Evolutionary conservation across 768 basidiomycete species (phyloP).

Genomic region (Fomitopsis serialis): DNA sequence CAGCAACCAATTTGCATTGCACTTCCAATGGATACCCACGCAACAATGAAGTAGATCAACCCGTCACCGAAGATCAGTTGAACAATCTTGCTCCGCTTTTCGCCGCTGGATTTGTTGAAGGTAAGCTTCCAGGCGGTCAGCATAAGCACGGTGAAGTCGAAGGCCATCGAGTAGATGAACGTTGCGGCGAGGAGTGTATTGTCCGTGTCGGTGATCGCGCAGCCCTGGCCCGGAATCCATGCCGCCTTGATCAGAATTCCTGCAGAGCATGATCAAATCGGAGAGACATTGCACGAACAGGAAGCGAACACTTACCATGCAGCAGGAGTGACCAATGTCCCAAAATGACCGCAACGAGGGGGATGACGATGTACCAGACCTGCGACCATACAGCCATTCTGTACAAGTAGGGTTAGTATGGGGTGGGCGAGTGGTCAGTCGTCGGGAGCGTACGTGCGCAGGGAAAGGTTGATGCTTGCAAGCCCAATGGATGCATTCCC

Average conservation of each 20-base stretch:
- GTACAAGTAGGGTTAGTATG: not conserved
- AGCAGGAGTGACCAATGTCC: conserved; percentile 72
- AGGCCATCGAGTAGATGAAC: conserved; percentile 73
- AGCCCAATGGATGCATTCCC: conserved; percentile 39
- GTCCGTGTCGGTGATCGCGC: conserved; percentile 53
- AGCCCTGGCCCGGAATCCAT: conserved; percentile 46
- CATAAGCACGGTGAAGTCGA: conserved; percentile 58
- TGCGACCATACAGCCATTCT: conserved; percentile 66
- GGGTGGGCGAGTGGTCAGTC: too few species aligned
- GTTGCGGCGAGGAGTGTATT: conserved; percentile 60
- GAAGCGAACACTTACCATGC: conserved; percentile 42
- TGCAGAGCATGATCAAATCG: too few species aligned
- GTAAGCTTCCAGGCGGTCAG: conserved; percentile 60
- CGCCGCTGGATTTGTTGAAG: conserved; percentile 19
- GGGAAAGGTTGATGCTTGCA: conserved; percentile 42
- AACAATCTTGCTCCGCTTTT: conserved; percentile 43
- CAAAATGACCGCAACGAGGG: conserved; percentile 50
- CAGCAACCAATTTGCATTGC: conserved; percentile 14
- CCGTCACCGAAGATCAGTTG: conserved; percentile 72
- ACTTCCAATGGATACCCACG: conserved; percentile 35
- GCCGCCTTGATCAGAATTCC: conserved; percentile 53
- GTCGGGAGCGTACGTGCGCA: conserved; percentile 36
- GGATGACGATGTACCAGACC: conserved; percentile 43
- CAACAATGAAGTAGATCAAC: conserved; percentile 70
- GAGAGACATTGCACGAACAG: too few species aligned